These are phyloP conservation scores for Pythium coloratum DNA, from an alignment of 352 stramenopile species.

Conservation along the genomic window DNA sequence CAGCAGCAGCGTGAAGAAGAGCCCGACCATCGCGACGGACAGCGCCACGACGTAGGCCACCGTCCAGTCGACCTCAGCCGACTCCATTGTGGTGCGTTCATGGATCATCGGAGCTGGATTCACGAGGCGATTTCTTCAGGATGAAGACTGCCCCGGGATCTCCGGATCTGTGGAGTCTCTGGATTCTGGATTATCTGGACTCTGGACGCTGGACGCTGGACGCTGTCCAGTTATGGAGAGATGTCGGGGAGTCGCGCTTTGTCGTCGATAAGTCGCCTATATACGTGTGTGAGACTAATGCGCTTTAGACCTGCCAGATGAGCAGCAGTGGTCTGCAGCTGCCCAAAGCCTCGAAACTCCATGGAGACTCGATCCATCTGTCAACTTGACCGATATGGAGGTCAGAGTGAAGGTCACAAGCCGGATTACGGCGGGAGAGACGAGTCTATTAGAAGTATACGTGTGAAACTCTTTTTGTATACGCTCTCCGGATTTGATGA, in stretches of 20 bases:
- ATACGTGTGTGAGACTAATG: background rate
- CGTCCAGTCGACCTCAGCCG: slow-evolving; percentile 56
- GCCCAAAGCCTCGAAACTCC: background rate
- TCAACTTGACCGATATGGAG: background rate
- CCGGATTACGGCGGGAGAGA: background rate
- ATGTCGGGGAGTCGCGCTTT: background rate
- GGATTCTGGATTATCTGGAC: background rate
- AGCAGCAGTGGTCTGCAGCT: background rate
- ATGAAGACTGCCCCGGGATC: no score
- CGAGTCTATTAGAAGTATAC: background rate
- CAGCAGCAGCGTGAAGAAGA: slow-evolving; percentile 49
- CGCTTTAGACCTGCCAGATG: background rate
- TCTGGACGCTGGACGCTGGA: background rate
- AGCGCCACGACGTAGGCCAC: slow-evolving; percentile 58
- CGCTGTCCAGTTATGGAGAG: no score
- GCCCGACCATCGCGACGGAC: slow-evolving; percentile 40
- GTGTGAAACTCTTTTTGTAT: background rate
- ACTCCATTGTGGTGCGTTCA: slow-evolving; percentile 37
- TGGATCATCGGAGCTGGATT: background rate
- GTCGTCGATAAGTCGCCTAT: background rate
- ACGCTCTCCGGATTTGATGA: background rate
- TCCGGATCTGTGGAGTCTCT: background rate
- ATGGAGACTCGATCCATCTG: background rate
- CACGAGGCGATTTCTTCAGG: background rate
- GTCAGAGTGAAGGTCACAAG: background rate